These are phyloP conservation scores for Myxozyma kluyveri DNA, from an alignment of 805 yeast genomes.

Conservation along the genomic window DNA sequence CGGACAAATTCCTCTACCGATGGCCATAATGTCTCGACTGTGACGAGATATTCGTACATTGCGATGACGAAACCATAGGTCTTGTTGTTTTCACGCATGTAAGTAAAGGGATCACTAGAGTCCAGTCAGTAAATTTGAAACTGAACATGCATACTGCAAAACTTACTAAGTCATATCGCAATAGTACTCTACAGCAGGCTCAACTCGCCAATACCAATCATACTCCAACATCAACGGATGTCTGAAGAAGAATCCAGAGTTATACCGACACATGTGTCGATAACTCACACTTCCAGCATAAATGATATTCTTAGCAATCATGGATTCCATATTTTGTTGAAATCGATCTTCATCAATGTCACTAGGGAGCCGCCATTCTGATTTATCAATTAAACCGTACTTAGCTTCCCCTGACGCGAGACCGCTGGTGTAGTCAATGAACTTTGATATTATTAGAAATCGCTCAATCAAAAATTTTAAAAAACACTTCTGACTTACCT, in stretches of 20 bases:
- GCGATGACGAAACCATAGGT: constrained; percentile 86
- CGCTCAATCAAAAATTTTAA: neutral
- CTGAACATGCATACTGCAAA: neutral
- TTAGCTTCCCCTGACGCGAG: constrained; percentile 65
- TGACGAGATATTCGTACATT: constrained; percentile 74
- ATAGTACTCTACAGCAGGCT: constrained; percentile 83
- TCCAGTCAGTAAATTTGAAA: neutral
- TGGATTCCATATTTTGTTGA: constrained; percentile 47
- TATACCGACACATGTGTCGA: constrained; percentile 94
- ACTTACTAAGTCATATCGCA: constrained; percentile 56
- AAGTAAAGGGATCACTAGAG: constrained; percentile 70
- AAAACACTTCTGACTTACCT: constrained; percentile 34
- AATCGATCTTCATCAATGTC: constrained; percentile 61
- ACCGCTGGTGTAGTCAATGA: constrained; percentile 52
- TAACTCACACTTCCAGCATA: constrained; percentile 68
- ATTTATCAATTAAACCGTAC: constrained; percentile 68
- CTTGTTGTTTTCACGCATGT: constrained; percentile 71
- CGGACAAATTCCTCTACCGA: constrained; percentile 64
- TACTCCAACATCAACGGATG: constrained; percentile 68
- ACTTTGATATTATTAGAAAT: constrained; percentile 36
- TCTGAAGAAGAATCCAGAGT: constrained; percentile 85
- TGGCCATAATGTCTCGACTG: constrained; percentile 84
- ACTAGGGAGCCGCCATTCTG: constrained; percentile 78
- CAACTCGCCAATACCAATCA: constrained; percentile 93
- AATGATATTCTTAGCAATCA: constrained; percentile 48